A percentile compares a stretch with the other conserved stretches of the same genome.
Conservation (phyloP, 148 eudicot species). For the Rhododendron williamsianum region DNA sequence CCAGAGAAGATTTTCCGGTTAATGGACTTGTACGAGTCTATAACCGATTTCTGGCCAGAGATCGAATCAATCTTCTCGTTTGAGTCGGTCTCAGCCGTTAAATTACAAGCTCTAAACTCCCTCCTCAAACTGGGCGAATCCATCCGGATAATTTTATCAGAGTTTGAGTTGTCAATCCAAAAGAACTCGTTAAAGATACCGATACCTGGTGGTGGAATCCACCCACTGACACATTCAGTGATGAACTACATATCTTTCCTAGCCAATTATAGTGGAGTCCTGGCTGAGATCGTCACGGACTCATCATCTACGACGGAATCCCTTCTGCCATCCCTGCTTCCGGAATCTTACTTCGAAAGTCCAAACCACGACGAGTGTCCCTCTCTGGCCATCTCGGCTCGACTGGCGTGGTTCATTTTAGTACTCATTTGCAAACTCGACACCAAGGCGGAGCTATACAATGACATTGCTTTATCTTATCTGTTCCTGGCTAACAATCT, state of each 20-base stretch:
- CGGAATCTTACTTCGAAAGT: conserved; percentile 17
- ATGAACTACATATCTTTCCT: conserved; percentile 16
- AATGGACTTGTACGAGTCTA: conserved; percentile 21
- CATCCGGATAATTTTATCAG: conserved; percentile 7
- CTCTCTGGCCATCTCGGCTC: background rate
- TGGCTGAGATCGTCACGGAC: conserved; percentile 16
- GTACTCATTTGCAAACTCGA: conserved; percentile 36
- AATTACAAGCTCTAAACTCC: conserved; percentile 26
- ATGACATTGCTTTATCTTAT: conserved; percentile 25
- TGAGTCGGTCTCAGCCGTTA: conserved; percentile 18
- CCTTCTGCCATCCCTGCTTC: conserved; percentile 6
- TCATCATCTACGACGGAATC: background rate
- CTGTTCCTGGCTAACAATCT: conserved; percentile 36
- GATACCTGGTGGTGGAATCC: conserved; percentile 27
- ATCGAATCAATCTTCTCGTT: conserved; percentile 34
- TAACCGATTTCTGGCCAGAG: conserved; percentile 26
- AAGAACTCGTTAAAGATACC: conserved; percentile 18
- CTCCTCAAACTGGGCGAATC: conserved; percentile 16
- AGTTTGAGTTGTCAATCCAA: conserved; percentile 26
- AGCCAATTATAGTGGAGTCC: conserved; percentile 12
- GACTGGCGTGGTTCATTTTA: conserved; percentile 26
- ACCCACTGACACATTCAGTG: conserved; percentile 21
- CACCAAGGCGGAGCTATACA: conserved; percentile 24
- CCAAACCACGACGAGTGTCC: background rate
- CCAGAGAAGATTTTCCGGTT: conserved; percentile 21